These are phyloP conservation scores for Haplosporangium gracile DNA, from an alignment of 192 early-diverging fungal genomes.

Conservation along the genomic window DNA sequence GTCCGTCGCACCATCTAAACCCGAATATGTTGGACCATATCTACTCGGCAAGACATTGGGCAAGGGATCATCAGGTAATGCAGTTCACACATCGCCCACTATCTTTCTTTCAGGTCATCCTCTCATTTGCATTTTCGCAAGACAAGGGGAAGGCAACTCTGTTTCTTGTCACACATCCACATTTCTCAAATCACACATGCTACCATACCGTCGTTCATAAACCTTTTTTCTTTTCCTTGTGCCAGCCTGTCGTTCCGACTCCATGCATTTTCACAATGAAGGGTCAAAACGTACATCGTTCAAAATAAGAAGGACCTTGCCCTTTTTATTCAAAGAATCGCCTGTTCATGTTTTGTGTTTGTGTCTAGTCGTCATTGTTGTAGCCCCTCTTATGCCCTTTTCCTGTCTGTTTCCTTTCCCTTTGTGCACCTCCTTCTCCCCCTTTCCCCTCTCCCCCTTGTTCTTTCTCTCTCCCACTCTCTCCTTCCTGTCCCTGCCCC, in stretches of 20 bases:
- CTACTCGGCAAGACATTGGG: constrained; percentile 62
- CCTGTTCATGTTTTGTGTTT: background rate
- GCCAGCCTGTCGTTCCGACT: background rate
- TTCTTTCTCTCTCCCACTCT: background rate
- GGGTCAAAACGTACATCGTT: background rate
- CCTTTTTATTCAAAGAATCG: background rate
- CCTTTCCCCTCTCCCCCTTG: background rate
- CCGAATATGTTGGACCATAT: constrained; percentile 63
- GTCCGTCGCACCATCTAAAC: constrained; percentile 1
- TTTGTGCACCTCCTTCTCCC: background rate
- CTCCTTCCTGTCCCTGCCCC: constrained; percentile 10
- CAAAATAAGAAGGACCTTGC: background rate
- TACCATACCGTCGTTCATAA: background rate
- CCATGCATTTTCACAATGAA: background rate
- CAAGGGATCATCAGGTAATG: constrained; percentile 67
- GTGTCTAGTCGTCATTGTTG: background rate
- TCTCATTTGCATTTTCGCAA: background rate
- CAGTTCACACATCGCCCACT: background rate
- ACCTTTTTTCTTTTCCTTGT: background rate
- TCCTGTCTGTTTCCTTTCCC: background rate
- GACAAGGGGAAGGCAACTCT: too few relatives aligned
- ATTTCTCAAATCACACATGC: constrained; percentile 2
- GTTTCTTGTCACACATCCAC: too few relatives aligned
- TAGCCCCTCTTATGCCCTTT: constrained; percentile 4
- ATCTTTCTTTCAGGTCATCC: too few relatives aligned